These are phyloP conservation scores for Jamesozyma spencerorum DNA, from an alignment of 805 yeast species.

Conservation along the genomic window DNA sequence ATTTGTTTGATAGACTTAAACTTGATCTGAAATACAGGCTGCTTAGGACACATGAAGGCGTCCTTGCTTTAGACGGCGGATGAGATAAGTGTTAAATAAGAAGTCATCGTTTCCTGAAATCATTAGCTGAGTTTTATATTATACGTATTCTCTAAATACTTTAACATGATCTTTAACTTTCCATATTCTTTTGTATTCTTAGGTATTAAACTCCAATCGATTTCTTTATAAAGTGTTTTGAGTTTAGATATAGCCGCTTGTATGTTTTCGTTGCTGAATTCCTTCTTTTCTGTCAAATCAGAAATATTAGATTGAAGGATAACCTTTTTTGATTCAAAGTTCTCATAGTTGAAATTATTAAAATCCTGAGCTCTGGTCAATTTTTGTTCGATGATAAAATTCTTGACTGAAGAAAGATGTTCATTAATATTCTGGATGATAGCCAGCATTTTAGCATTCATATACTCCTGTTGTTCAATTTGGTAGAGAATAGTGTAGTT, in stretches of 20 bases:
- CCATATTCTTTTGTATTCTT: constrained; percentile 10
- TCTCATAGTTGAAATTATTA: constrained; percentile 16
- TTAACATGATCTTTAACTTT: constrained; percentile 4
- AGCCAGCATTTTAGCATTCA: constrained; percentile 18
- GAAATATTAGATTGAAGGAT: constrained; percentile 10
- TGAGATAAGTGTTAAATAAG: no score
- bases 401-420: constrained; percentile 22
- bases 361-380: constrained; percentile 16
- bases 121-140: no score
- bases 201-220: constrained; percentile 18
- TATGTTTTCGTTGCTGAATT: constrained; percentile 11
- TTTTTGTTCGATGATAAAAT: constrained; percentile 24
- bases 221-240: constrained; percentile 7
- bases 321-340: constrained; percentile 12
- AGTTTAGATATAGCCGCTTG: constrained; percentile 11
- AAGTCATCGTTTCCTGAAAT: no score
- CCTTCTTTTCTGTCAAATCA: constrained; percentile 6
- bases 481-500: constrained; percentile 23
- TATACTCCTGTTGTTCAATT: constrained; percentile 25
- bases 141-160: constrained; percentile 1
- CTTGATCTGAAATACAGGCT: no score
- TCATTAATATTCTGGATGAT: constrained; percentile 24
- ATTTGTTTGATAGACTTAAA: no score
- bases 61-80: no score
- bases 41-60: no score